These are phyloP conservation scores for Durusdinium trenchii DNA, from an alignment of 73 alveolate genomes.

Conservation along the genomic window DNA sequence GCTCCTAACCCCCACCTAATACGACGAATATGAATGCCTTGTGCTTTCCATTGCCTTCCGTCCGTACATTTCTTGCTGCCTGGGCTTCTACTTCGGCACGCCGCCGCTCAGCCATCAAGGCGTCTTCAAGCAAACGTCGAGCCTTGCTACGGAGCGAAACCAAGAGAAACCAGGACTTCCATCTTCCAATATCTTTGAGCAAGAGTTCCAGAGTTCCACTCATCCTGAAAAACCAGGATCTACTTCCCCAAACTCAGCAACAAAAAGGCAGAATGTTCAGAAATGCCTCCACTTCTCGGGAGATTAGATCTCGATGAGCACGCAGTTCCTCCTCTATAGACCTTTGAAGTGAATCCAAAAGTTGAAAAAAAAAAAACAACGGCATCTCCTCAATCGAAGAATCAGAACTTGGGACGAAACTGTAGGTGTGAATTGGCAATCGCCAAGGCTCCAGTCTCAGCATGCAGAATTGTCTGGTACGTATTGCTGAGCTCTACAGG, in stretches of 20 bases:
- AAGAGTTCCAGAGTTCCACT: no score
- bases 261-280: no score
- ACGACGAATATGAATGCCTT: no score
- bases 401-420: neutral
- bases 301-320: conserved; percentile 60
- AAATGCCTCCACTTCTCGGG: conserved; percentile 68
- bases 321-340: conserved; percentile 64
- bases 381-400: no score
- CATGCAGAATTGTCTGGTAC: neutral
- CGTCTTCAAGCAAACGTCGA: conserved; percentile 77
- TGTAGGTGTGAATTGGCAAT: conserved; percentile 61
- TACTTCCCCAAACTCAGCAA: no score
- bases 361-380: neutral
- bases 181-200: no score
- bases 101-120: conserved; percentile 53
- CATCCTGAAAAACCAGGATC: no score
- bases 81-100: conserved; percentile 77
- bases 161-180: no score
- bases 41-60: no score
- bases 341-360: neutral
- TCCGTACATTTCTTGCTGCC: neutral
- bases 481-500: neutral
- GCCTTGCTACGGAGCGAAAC: no score
- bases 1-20: no score
- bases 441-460: conserved; percentile 66